phyloP scores from a whole-genome alignment of 164 flowering plant genomes.

The Dillenia suffruticosa region DNA sequence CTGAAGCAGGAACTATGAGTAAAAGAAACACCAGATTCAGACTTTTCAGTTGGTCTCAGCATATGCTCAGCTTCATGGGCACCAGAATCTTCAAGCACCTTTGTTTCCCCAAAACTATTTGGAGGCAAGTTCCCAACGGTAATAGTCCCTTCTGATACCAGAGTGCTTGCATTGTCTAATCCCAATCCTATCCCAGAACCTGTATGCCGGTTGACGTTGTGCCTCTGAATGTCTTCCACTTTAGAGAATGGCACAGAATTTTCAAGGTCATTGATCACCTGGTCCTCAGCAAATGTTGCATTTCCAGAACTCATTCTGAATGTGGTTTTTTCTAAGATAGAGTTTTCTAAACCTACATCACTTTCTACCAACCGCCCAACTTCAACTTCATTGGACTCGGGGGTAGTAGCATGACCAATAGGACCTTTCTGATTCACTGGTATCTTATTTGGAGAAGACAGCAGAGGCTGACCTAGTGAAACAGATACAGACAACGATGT shows the following conservation, averaged over 20 bases:
- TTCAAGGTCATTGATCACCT: constrained; percentile 4
- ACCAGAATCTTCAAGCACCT: constrained; percentile 8
- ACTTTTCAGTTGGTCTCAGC: constrained; percentile 7
- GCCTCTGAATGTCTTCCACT: constrained; percentile 8
- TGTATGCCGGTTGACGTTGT: constrained; percentile 6
- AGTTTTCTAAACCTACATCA: constrained; percentile 10
- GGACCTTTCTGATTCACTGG: constrained; percentile 12
- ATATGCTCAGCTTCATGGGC: constrained; percentile 6
- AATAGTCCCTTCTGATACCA: constrained; percentile 8
- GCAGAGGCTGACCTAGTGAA: constrained; percentile 16
- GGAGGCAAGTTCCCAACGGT: constrained; percentile 9
- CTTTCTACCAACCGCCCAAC: constrained; percentile 2
- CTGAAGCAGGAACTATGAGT: background rate
- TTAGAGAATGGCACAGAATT: constrained; percentile 7
- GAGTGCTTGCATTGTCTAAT: constrained; percentile 8
- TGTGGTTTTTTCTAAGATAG: constrained; percentile 4
- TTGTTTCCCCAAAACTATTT: constrained; percentile 12
- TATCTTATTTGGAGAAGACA: constrained; percentile 24
- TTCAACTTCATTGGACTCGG: constrained; percentile 18
- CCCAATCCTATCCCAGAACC: constrained; percentile 1
- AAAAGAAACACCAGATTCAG: constrained; percentile 9
- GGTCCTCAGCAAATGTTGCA: too few species aligned
- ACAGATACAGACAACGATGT: constrained; percentile 29
- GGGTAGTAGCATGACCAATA: constrained; percentile 8
- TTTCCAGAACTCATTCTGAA: too few species aligned